Base-by-base conservation (phyloP, 2,329 filamentous ascomycete species). In the Cercospora berteroae region DNA sequence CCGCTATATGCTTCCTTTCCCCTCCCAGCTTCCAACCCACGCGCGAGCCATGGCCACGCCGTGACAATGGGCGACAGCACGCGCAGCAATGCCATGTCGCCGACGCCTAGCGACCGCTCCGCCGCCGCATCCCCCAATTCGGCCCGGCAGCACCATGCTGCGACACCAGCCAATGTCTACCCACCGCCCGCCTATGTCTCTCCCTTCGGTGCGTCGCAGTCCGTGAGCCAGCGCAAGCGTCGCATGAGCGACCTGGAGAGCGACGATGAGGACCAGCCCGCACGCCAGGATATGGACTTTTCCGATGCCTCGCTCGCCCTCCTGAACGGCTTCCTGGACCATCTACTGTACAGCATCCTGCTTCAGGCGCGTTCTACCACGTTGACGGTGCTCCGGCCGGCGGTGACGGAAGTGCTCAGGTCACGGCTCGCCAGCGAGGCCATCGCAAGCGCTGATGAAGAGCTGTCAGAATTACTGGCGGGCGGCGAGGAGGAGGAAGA, bases 271-370 rank as follows among this genome's bases (percentile, higher is more conserved):
- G 85, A 66, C 65, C 86, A 89, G 71, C 85, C 87, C 4, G 85
- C 85, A 65, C 71, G 72, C 27, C 89, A 91, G 72, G 88, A 89
- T 18, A 91, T 91, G 18, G 78, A 90, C 59, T 91, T 97, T 66
- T 90, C 93, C 0, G 83, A 86, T 2, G 85, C 86, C 29, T 92
- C 95, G 0, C 83, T 98, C 42, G 84, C 85, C 50, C 86, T 96
- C 9, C 87, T 97, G 76, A 99, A 99, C 81, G 89, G 87, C 74
- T 99, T 99, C 77, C 87, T 99, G 69, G 95, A 99, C 78, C 92
- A 97, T 77, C 84, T 98, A 4, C 86, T 99, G 5, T 97, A 94
- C 83, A 94, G 92, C 75, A 91, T 98, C 70, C 87, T 99, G n/a
- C 88, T 89, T 27, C 83, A 88, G 12, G 89, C 94, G 18, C 89